Percentiles rank a stretch among this genome's conserved stretches.
Evolutionary conservation across 2,329 filamentous ascomycete genomes (phyloP).

Genomic region (Venturia asperata): DNA sequence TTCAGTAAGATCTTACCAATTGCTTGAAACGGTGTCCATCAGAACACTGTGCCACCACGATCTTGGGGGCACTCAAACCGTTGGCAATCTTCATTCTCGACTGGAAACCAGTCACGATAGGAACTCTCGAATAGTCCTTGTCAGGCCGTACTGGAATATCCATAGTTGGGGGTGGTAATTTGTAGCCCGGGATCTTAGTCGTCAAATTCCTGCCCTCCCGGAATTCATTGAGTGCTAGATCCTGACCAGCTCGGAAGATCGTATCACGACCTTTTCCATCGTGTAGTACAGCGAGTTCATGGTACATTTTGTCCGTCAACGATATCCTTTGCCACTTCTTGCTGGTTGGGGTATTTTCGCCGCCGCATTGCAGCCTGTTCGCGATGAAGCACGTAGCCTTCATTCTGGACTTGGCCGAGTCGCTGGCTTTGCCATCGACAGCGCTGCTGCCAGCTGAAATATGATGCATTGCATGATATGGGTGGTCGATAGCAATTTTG

Average conservation of each 20-base stretch:
- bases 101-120: constrained; percentile 65
- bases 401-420: constrained; percentile 62
- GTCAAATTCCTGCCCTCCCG: constrained; percentile 56
- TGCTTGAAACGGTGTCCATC: constrained; percentile 80
- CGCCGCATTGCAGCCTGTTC: constrained; percentile 38
- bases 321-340: constrained; percentile 65
- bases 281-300: constrained; percentile 57
- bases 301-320: constrained; percentile 61
- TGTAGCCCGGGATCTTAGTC: constrained; percentile 55
- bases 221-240: constrained; percentile 57
- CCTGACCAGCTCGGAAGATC: constrained; percentile 57
- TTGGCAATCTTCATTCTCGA: constrained; percentile 76
- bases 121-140: constrained; percentile 68
- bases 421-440: constrained; percentile 60
- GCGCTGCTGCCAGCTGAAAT: constrained; percentile 69
- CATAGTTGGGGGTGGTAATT: constrained; percentile 83
- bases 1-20: constrained; percentile 49
- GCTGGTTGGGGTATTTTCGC: constrained; percentile 37
- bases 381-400: constrained; percentile 65
- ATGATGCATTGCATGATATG: constrained; percentile 95
- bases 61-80: constrained; percentile 88
- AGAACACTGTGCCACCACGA: constrained; percentile 72
- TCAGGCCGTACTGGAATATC: constrained; percentile 67
- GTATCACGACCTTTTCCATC: constrained; percentile 45
- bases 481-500: constrained; percentile 85